phyloP scores from a whole-genome alignment of 2,329 filamentous ascomycete genomes.

The Colletotrichum sp. region DNA sequence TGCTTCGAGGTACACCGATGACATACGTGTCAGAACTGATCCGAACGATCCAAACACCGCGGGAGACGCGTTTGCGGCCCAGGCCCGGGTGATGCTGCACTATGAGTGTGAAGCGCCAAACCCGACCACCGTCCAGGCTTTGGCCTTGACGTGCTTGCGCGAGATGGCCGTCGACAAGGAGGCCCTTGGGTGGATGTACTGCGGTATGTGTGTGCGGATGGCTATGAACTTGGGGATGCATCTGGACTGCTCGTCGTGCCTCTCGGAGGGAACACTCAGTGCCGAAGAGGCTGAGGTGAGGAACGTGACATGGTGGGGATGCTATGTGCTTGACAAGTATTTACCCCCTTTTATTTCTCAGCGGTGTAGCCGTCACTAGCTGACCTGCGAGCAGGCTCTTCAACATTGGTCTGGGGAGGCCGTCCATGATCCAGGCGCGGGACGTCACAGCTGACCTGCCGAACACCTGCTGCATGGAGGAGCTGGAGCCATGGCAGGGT shows the following conservation, averaged over 20 bases:
- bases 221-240: neutral
- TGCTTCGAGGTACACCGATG: neutral
- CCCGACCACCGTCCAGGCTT: neutral
- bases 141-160: neutral
- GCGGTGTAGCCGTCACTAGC: accelerated
- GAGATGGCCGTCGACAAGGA: neutral
- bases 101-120: neutral
- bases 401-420: neutral
- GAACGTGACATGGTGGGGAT: neutral
- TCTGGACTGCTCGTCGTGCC: neutral
- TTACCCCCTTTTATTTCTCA: accelerated
- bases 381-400: accelerated
- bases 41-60: neutral
- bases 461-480: neutral
- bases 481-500: neutral
- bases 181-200: neutral
- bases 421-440: neutral
- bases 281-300: neutral
- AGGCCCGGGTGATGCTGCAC: neutral
- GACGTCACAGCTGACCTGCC: neutral
- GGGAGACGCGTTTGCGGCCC: neutral
- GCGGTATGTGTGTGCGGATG: neutral
- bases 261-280: neutral
- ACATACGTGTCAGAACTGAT: neutral
- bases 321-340: neutral